phyloP scores from a whole-genome alignment of 2,329 filamentous ascomycete genomes.

The Paecilomyces sp. region DNA sequence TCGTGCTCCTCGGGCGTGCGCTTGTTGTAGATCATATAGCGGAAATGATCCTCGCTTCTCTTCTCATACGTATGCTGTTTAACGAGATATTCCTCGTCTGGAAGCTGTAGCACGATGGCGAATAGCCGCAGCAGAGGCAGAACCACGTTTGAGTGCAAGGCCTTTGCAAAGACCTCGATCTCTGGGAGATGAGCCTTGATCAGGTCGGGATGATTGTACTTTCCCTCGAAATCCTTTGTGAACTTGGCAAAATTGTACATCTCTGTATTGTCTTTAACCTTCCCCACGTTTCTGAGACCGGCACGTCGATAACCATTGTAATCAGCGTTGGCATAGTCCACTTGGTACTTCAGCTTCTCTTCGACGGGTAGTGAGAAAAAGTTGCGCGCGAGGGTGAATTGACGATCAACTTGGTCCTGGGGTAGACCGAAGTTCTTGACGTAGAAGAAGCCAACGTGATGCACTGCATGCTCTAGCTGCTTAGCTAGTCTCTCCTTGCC shows the following conservation, averaged over 20 bases:
- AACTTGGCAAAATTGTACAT: constrained; percentile 5
- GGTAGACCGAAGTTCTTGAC: constrained; percentile 56
- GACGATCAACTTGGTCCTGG: constrained; percentile 53
- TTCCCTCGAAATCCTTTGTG: background rate
- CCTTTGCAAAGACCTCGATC: background rate
- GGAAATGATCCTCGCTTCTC: constrained; percentile 54
- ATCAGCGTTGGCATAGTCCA: constrained; percentile 44
- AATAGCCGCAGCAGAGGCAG: constrained; percentile 49
- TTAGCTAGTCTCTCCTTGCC: constrained; percentile 49
- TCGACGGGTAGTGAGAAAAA: constrained; percentile 51
- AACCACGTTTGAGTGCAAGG: background rate
- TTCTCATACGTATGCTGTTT: constrained; percentile 51
- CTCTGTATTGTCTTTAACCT: constrained; percentile 11
- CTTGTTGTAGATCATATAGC: constrained; percentile 54
- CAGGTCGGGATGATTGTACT: constrained; percentile 8
- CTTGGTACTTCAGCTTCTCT: constrained; percentile 53
- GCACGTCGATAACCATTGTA: constrained; percentile 52
- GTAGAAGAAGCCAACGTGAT: constrained; percentile 52
- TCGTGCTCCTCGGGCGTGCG: constrained; percentile 44
- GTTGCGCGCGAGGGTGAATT: constrained; percentile 55
- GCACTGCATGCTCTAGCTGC: constrained; percentile 50
- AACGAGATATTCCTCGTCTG: constrained; percentile 51
- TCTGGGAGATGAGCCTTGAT: constrained; percentile 16
- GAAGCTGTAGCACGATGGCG: constrained; percentile 54
- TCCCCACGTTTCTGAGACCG: constrained; percentile 30